Conservation (phyloP, 306 rosid species). For the Prunus mira region DNA sequence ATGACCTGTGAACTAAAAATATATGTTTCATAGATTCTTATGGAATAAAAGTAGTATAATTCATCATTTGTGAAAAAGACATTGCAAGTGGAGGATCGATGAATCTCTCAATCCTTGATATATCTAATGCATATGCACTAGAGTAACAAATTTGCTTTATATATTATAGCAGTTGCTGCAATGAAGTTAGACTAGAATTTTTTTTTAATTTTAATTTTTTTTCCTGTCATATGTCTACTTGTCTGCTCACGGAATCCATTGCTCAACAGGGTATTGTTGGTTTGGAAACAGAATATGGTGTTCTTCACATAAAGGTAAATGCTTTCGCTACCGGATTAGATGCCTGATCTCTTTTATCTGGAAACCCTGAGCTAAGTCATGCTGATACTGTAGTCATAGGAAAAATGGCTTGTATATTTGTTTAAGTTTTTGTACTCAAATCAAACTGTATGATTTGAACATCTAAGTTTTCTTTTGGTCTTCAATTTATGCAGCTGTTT, state of each 20-base stretch:
- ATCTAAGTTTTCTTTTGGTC: neutral
- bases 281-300: constrained; percentile 63
- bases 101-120: neutral
- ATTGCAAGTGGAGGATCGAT: neutral
- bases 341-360: neutral
- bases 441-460: neutral
- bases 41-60: too few species aligned
- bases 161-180: neutral
- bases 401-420: neutral
- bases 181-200: neutral
- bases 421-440: neutral
- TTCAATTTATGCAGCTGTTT: constrained; percentile 62
- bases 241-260: neutral
- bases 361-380: neutral
- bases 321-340: constrained; percentile 4
- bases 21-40: too few species aligned
- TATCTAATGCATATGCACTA: neutral
- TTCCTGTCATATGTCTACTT: neutral
- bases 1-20: too few species aligned
- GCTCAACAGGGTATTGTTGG: constrained; percentile 59
- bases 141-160: neutral
- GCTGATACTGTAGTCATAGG: neutral
- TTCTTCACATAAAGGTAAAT: constrained; percentile 71
- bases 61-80: too few species aligned
- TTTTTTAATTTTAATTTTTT: too few species aligned